Conservation (phyloP, 2,329 filamentous ascomycete species). For the Lecanicillium sp. region DNA sequence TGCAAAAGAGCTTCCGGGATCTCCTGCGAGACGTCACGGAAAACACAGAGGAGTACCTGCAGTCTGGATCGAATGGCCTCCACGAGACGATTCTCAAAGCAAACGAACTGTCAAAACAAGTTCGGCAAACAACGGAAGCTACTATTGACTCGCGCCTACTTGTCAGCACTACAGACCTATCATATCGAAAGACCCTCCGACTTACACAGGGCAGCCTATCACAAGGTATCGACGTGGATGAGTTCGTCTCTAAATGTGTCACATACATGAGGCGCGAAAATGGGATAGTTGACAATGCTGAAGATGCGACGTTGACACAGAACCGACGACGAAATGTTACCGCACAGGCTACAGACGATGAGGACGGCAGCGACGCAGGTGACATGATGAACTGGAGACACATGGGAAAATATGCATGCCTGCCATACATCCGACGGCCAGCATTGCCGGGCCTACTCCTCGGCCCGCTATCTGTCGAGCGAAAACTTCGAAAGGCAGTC, state of each 20-base stretch:
- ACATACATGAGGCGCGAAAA: conserved; percentile 71
- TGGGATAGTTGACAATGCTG: conserved; percentile 41
- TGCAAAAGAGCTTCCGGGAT: conserved; percentile 63
- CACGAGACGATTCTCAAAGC: conserved; percentile 57
- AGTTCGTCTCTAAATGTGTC: conserved; percentile 86
- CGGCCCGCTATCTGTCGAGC: conserved; percentile 82
- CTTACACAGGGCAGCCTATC: conserved; percentile 64
- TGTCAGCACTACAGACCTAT: conserved; percentile 70
- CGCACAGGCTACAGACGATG: conserved; percentile 34
- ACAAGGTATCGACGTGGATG: conserved; percentile 77
- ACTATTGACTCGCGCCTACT: conserved; percentile 83
- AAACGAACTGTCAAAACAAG: conserved; percentile 55
- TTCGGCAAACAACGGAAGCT: conserved; percentile 85
- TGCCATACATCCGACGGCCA: conserved; percentile 65
- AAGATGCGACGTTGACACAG: conserved; percentile 34
- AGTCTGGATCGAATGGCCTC: conserved; percentile 56
- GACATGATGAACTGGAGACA: conserved; percentile 82
- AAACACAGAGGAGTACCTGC: conserved; percentile 65
- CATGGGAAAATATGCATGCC: conserved; percentile 68
- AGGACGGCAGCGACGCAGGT: conserved; percentile 59
- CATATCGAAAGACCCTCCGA: conserved; percentile 67
- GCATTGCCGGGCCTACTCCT: conserved; percentile 76
- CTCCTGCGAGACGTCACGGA: conserved; percentile 54
- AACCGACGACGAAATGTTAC: conserved; percentile 14
- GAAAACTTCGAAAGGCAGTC: conserved; percentile 62